A percentile compares a stretch with the other conserved stretches of the same genome.
phyloP scores from a whole-genome alignment of 1,284 basidiomycete genomes.

The Ustilago sp. region DNA sequence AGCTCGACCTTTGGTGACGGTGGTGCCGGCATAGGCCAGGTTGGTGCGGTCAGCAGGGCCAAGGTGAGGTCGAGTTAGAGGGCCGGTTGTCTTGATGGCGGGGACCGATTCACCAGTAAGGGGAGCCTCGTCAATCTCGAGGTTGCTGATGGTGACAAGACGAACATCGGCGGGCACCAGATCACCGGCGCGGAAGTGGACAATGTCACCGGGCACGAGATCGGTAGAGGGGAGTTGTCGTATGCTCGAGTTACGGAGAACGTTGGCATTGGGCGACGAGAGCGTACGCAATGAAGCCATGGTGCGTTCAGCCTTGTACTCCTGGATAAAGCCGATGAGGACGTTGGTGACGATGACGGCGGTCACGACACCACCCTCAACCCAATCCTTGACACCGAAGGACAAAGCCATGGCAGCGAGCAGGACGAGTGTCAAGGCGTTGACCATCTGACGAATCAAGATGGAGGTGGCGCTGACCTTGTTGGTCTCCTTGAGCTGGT shows the following conservation, averaged over 20 bases:
- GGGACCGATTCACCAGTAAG: constrained; percentile 64
- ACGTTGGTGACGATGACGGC: constrained; percentile 71
- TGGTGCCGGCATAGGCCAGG: constrained; percentile 57
- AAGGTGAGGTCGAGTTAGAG: constrained; percentile 48
- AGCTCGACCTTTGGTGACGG: constrained; percentile 63
- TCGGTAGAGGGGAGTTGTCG: constrained; percentile 36
- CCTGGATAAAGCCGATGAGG: constrained; percentile 62
- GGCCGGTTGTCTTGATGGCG: constrained; percentile 53
- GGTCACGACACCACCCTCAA: constrained; percentile 77
- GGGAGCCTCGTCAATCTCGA: constrained; percentile 65
- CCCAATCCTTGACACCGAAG: constrained; percentile 74
- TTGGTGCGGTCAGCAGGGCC: constrained; percentile 61
- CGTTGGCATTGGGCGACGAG: constrained; percentile 58
- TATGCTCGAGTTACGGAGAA: constrained; percentile 47
- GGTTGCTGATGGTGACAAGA: constrained; percentile 56
- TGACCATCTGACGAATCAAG: constrained; percentile 63
- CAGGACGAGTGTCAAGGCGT: constrained; percentile 68
- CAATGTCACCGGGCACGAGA: constrained; percentile 73
- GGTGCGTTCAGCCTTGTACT: constrained; percentile 64
- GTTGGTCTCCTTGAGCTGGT: constrained; percentile 57
- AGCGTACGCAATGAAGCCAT: constrained; percentile 63
- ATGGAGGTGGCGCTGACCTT: constrained; percentile 57
- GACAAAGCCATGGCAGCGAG: constrained; percentile 76
- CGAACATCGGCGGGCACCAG: constrained; percentile 63
- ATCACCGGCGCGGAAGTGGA: constrained; percentile 68